Evolutionary conservation across 495 filamentous ascomycete genomes (phyloP).

Genomic region (Terfezia claveryi): DNA sequence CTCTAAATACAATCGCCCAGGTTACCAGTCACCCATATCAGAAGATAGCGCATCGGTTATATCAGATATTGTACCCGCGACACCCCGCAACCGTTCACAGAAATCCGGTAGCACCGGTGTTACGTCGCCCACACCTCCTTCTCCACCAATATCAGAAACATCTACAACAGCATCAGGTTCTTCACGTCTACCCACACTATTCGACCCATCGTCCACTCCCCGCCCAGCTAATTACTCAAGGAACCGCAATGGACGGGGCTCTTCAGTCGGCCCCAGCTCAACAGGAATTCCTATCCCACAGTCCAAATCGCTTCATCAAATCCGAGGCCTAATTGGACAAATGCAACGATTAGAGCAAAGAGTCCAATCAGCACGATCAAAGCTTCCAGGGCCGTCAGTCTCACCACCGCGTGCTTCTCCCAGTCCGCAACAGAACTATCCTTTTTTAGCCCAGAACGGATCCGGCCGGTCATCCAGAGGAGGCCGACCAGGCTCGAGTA

Average conservation of each 20-base stretch:
- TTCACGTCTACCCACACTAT: constrained; percentile 21
- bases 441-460: constrained; percentile 7
- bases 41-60: constrained; percentile 19
- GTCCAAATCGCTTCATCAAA: constrained; percentile 77
- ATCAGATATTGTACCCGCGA: background rate
- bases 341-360: constrained; percentile 90
- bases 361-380: constrained; percentile 81
- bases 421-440: constrained; percentile 26
- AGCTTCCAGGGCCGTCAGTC: constrained; percentile 56
- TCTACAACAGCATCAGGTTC: constrained; percentile 38
- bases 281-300: constrained; percentile 35
- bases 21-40: constrained; percentile 25
- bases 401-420: constrained; percentile 71
- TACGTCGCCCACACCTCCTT: constrained; percentile 26
- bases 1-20: constrained; percentile 19
- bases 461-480: constrained; percentile 15
- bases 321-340: constrained; percentile 77
- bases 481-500: constrained; percentile 11
- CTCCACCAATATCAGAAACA: constrained; percentile 50
- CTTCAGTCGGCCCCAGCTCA: constrained; percentile 18
- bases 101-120: background rate
- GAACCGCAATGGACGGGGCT: constrained; percentile 16
- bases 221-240: constrained; percentile 22
- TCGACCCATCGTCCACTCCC: constrained; percentile 25
- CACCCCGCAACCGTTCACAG: constrained; percentile 15